Evolutionary conservation across 148 eudicot species (phyloP).

Genomic region (Cornus florida): DNA sequence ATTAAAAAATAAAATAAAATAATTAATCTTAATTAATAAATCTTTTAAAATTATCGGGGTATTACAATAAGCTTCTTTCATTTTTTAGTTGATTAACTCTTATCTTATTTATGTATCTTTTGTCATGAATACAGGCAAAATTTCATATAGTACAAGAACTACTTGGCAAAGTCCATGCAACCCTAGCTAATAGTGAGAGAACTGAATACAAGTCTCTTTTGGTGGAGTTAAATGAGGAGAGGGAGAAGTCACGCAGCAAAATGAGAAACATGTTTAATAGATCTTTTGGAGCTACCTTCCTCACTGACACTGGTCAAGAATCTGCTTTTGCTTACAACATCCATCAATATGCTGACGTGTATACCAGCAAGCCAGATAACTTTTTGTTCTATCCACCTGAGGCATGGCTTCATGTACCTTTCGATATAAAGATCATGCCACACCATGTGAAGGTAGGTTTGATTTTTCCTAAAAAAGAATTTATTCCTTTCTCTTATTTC

Average conservation of each 20-base stretch:
- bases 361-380: slow-evolving; percentile 96
- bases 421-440: slow-evolving; percentile 94
- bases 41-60: no score
- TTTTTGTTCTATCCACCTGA: slow-evolving; percentile 81
- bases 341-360: slow-evolving; percentile 95
- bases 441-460: slow-evolving; percentile 88
- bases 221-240: slow-evolving; percentile 79
- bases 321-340: slow-evolving; percentile 91
- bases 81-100: neutral
- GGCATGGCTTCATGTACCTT: slow-evolving; percentile 93
- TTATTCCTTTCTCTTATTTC: neutral
- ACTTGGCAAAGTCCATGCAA: slow-evolving; percentile 82
- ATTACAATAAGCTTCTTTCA: neutral
- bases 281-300: slow-evolving; percentile 95
- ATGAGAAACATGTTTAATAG: slow-evolving; percentile 91
- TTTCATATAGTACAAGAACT: slow-evolving; percentile 95
- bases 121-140: slow-evolving; percentile 59
- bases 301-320: slow-evolving; percentile 93
- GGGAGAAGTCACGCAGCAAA: slow-evolving; percentile 62
- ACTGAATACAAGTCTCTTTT: slow-evolving; percentile 63
- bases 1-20: no score
- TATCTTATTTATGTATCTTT: neutral
- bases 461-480: slow-evolving; percentile 6
- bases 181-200: slow-evolving; percentile 46
- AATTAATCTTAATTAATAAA: no score